phyloP scores from a whole-genome alignment of 495 filamentous ascomycete genomes.

The Pyrenula massariospora region DNA sequence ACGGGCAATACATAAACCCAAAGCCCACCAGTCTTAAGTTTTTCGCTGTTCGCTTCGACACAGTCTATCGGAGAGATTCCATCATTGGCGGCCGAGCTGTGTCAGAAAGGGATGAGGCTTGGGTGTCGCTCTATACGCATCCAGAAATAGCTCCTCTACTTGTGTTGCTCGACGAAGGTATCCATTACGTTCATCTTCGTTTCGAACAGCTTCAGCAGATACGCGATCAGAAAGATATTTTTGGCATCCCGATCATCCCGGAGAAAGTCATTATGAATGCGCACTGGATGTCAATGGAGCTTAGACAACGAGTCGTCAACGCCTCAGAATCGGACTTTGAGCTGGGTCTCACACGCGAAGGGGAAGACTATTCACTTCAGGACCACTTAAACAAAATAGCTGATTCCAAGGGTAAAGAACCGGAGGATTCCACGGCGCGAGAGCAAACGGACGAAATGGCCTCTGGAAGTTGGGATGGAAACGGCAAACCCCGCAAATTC shows the following conservation, averaged over 20 bases:
- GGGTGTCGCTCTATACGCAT: conserved; percentile 33
- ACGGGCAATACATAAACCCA: conserved; percentile 16
- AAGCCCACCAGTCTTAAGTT: conserved; percentile 26
- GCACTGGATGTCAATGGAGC: conserved; percentile 41
- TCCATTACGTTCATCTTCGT: conserved; percentile 49
- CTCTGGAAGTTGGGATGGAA: conserved; percentile 38
- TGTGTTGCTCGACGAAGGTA: conserved; percentile 43
- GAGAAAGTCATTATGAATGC: conserved; percentile 42
- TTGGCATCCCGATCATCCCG: conserved; percentile 40
- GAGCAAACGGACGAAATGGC: conserved; percentile 18
- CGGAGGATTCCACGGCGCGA: conserved; percentile 4
- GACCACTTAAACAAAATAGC: conserved; percentile 5
- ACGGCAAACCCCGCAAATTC: conserved; percentile 40
- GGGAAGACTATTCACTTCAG: conserved; percentile 10
- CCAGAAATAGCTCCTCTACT: conserved; percentile 44
- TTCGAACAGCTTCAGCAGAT: conserved; percentile 50
- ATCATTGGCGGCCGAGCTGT: conserved; percentile 12
- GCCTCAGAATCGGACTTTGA: conserved; percentile 37
- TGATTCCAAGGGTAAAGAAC: conserved; percentile 29
- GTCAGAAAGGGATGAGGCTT: conserved; percentile 28
- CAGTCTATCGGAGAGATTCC: conserved; percentile 29
- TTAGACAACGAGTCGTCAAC: conserved; percentile 43
- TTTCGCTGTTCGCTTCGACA: conserved; percentile 33
- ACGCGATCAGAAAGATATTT: conserved; percentile 32
- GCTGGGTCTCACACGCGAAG: conserved; percentile 24